Evolutionary conservation across 129 eudicot species (phyloP).

Genomic region (Saposhnikovia divaricata): DNA sequence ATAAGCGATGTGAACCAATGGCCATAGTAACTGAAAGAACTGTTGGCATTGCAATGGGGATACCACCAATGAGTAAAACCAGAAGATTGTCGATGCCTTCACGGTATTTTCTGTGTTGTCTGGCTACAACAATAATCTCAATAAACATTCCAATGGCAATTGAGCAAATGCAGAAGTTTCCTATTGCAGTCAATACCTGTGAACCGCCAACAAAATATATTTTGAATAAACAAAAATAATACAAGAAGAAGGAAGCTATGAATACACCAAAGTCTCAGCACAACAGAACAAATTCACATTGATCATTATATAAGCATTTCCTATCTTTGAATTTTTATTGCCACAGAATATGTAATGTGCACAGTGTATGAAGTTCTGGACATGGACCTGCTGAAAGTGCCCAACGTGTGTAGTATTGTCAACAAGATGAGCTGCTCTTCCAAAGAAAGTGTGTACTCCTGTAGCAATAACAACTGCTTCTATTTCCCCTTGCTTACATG

Average conservation of each 20-base stretch:
- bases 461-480: conserved; percentile 52
- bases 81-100: conserved; percentile 68
- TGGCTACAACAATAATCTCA: conserved; percentile 73
- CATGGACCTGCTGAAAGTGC: conserved; percentile 40
- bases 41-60: conserved; percentile 90
- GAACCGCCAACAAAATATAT: not conserved
- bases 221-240: not conserved
- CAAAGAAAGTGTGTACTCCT: conserved; percentile 51
- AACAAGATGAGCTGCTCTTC: conserved; percentile 58
- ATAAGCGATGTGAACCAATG: conserved; percentile 81
- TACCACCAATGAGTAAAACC: conserved; percentile 77
- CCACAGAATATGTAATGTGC: not conserved
- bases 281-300: not conserved
- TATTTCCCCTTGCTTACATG: conserved; percentile 55
- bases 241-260: not conserved
- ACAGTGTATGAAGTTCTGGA: not conserved
- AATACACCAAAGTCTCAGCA: not conserved
- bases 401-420: conserved; percentile 48
- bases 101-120: conserved; percentile 61
- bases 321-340: not conserved
- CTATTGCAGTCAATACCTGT: conserved; percentile 64
- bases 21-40: conserved; percentile 87
- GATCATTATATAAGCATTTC: not conserved
- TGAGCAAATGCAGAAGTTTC: conserved; percentile 87
- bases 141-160: conserved; percentile 79